Conservation (phyloP, 2,329 filamentous ascomycete species). For the Alternaria sp. region DNA sequence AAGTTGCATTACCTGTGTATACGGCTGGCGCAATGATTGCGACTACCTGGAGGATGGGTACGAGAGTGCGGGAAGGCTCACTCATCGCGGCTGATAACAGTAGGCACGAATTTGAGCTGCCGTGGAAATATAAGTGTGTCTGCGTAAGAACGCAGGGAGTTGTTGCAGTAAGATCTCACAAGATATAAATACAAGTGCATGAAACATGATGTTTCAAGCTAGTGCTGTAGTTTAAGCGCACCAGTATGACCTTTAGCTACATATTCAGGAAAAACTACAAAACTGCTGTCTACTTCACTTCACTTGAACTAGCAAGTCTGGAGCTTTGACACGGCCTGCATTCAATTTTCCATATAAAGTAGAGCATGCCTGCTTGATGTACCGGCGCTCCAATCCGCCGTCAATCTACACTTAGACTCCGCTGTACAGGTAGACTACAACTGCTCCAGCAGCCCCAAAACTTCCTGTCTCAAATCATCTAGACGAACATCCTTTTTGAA, state of each 20-base stretch:
- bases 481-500: slow-evolving; percentile 67
- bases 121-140: not conserved
- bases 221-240: not conserved
- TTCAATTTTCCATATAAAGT: not conserved
- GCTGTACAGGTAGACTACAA: slow-evolving; percentile 21
- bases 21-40: slow-evolving; percentile 35
- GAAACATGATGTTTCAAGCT: not conserved
- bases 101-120: not conserved
- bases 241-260: not conserved
- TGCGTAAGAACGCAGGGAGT: not conserved
- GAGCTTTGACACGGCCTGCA: not conserved
- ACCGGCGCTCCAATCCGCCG: not conserved
- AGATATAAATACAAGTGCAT: not conserved
- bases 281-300: not conserved
- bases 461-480: slow-evolving; percentile 58
- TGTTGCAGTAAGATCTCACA: not conserved
- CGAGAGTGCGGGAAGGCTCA: not conserved
- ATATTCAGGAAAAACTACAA: not conserved
- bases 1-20: slow-evolving; percentile 27
- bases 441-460: slow-evolving; percentile 28
- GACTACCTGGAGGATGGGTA: slow-evolving; percentile 24
- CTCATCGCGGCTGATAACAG: not conserved
- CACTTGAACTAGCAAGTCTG: not conserved
- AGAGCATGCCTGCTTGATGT: not conserved
- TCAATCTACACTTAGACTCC: not conserved